A percentile compares a stretch with the other conserved stretches of the same genome.
These are phyloP conservation scores for Suhomyces faveliae DNA, from an alignment of 805 yeast species.

Conservation along the genomic window DNA sequence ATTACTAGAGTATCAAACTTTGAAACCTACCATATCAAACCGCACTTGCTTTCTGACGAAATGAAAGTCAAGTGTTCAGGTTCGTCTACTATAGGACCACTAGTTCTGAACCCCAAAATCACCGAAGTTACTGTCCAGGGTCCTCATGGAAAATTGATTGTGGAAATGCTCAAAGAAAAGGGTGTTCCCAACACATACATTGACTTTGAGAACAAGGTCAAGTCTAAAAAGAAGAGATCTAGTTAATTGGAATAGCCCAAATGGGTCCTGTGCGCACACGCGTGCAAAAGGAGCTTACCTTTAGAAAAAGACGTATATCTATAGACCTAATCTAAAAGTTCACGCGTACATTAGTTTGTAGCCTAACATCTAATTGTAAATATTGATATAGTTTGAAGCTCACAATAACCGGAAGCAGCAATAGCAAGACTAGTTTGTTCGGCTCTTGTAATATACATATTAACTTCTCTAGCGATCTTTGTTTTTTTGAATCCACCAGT, in stretches of 20 bases:
- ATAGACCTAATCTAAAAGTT: too few relatives aligned
- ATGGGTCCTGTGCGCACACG: too few relatives aligned
- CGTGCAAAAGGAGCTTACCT: too few relatives aligned
- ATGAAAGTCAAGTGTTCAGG: constrained; percentile 84
- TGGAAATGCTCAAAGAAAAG: constrained; percentile 53
- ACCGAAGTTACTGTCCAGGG: constrained; percentile 88
- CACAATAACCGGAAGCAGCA: too few relatives aligned
- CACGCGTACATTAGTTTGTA: too few relatives aligned
- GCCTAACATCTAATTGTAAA: too few relatives aligned
- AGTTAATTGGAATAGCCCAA: neutral
- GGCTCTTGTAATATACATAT: too few relatives aligned
- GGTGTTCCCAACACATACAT: constrained; percentile 72
- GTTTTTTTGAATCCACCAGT: too few relatives aligned
- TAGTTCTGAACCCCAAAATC: constrained; percentile 51
- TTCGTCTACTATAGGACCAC: constrained; percentile 70
- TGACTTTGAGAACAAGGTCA: constrained; percentile 59
- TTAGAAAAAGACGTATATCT: too few relatives aligned
- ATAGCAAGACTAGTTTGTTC: too few relatives aligned
- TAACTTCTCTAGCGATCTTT: too few relatives aligned
- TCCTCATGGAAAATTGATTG: constrained; percentile 66
- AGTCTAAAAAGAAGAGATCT: constrained; percentile 47
- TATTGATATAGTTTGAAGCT: too few relatives aligned
- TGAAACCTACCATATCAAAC: constrained; percentile 64
- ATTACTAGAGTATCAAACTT: constrained; percentile 72
- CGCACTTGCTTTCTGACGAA: constrained; percentile 63